Evolutionary conservation across 371 early-diverging fungal species (phyloP).

Genomic region (Mucor saturninus): DNA sequence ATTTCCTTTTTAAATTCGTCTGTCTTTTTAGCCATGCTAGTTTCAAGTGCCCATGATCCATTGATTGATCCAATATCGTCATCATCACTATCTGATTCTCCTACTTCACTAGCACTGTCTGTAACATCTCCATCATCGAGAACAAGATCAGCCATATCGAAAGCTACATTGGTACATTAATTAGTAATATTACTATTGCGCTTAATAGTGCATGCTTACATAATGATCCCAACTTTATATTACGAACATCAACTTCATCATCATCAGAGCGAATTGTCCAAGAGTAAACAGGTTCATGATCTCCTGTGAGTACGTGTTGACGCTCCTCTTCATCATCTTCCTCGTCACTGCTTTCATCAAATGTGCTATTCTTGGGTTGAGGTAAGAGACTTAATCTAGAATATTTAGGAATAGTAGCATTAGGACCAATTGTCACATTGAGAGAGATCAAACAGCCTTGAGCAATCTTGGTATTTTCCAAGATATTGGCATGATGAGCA

Average conservation of each 20-base stretch:
- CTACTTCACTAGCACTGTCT: conserved; percentile 63
- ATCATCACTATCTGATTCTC: conserved; percentile 57
- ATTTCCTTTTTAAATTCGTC: conserved; percentile 84
- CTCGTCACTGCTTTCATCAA: conserved; percentile 54
- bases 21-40: conserved; percentile 41
- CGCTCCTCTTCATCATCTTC: conserved; percentile 52
- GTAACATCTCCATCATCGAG: conserved; percentile 46
- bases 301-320: conserved; percentile 42
- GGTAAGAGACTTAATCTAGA: conserved; percentile 67
- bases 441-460: conserved; percentile 77
- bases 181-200: neutral
- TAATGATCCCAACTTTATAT: conserved; percentile 50
- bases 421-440: conserved; percentile 78
- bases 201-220: neutral
- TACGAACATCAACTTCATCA: conserved; percentile 53
- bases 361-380: conserved; percentile 49
- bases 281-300: conserved; percentile 47
- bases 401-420: conserved; percentile 68
- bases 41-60: conserved; percentile 41
- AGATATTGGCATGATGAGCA: conserved; percentile 70
- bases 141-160: conserved; percentile 46
- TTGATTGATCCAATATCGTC: conserved; percentile 42
- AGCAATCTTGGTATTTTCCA: conserved; percentile 66
- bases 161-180: conserved; percentile 25
- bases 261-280: conserved; percentile 52